Conservation (phyloP, 208 protist species). For the Trypanosoma brucei region DNA sequence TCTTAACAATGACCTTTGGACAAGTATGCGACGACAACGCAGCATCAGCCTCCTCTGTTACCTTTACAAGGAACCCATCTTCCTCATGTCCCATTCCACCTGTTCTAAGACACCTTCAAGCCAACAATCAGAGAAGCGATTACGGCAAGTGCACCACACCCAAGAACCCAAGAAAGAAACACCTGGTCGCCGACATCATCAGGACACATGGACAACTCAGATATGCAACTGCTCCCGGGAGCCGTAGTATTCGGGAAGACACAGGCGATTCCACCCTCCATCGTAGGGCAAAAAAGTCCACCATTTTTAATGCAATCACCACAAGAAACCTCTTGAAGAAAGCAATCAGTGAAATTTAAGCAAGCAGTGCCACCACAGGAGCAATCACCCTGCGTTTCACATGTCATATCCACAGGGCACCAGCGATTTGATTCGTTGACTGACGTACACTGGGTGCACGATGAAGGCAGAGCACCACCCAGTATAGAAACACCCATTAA, state of each 20-base stretch:
- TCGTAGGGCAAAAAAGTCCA: conserved; percentile 33
- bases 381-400: conserved; percentile 29
- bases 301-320: conserved; percentile 32
- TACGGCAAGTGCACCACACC: conserved; percentile 5
- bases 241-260: conserved; percentile 21
- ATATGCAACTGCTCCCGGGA: conserved; percentile 13
- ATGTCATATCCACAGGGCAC: conserved; percentile 54
- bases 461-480: conserved; percentile 13
- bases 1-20: too few species aligned
- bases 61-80: too few species aligned
- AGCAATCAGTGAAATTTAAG: conserved; percentile 36
- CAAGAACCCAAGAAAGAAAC: conserved; percentile 10
- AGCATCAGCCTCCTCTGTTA: too few species aligned
- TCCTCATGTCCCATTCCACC: not conserved
- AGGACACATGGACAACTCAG: conserved; percentile 12
- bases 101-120: not conserved
- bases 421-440: conserved; percentile 26
- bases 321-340: conserved; percentile 36
- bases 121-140: conserved; percentile 7
- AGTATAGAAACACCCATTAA: not conserved
- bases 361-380: conserved; percentile 27
- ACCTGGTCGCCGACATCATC: conserved; percentile 5
- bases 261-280: conserved; percentile 19
- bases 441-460: conserved; percentile 47
- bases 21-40: too few species aligned